Base-by-base conservation (phyloP, 1,139 yeast genomes). In the Lipomyces yarrowii region DNA sequence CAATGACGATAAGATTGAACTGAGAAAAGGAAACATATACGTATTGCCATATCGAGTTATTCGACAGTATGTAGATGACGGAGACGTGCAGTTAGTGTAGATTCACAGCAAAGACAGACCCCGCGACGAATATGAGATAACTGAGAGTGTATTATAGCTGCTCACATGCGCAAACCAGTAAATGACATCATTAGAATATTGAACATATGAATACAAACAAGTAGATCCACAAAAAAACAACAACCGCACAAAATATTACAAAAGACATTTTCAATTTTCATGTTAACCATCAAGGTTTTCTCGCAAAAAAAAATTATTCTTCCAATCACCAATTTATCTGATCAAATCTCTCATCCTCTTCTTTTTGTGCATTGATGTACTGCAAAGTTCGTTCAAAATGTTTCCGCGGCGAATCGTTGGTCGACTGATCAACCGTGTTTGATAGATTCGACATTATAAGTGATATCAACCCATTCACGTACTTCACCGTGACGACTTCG, bases 391-490 rank as follows among this genome's bases (percentile, higher is more conserved):
- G 81, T 69, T 84, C 83, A 74, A 90, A 89, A 74, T 86, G 87
- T 69, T 78, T 79, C 67, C 78, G 74, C 2, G 86, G 84, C 15
- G 79, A 73, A 26, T 77, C 81, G 70, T 78, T 73, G 71, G 77
- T 71, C 35, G 72, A 74, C 79, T 64, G 75, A 73, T 55, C 79
- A 80, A 70, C 88, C 77, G 69, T 58, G 59, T 87, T 85, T 55
- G 86, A 87, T 67, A 93, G 79, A 74, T 91, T 93, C 37, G 91
- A 88, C 72, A 86, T 86, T 66, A 93, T 90, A 72, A 94, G 82
- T 72, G 91, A 97, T 68, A 94, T 89, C 69, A 94, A 80, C 7
- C 98, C 96, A 74, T 90, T 91, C 73, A 93, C 86, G 74, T 91
- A 91, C 73, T 87, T 84, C 13, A 87, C 82, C 57, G 90, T 90